Evolutionary conservation across 2,329 filamentous ascomycete species (phyloP).

Genomic region (Penicillium sp.): DNA sequence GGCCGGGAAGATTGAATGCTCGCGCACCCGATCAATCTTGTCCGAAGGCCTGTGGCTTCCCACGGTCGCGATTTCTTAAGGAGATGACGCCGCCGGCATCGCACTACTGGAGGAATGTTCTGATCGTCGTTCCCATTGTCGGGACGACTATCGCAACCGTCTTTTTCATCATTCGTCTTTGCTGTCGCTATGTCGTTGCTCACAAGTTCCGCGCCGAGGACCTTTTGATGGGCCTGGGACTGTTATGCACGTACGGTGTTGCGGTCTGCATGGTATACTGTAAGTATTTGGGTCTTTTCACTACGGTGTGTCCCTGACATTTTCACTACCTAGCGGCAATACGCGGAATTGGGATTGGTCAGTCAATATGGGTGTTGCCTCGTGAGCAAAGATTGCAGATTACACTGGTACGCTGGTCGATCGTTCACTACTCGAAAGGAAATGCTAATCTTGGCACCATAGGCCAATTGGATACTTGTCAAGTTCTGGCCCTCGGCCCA

Average conservation of each 20-base stretch:
- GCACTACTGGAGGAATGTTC: slow-evolving; percentile 14
- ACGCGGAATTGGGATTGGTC: slow-evolving; percentile 11
- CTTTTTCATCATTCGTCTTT: slow-evolving; percentile 16
- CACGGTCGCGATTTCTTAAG: neutral
- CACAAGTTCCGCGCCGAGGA: slow-evolving; percentile 14
- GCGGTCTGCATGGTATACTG: slow-evolving; percentile 11
- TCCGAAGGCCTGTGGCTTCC: neutral
- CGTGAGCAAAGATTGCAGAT: slow-evolving; percentile 2
- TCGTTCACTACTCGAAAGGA: neutral
- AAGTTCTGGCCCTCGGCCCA: slow-evolving; percentile 21
- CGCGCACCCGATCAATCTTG: neutral
- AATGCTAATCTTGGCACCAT: neutral
- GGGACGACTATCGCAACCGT: slow-evolving; percentile 15
- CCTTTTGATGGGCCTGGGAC: slow-evolving; percentile 14
- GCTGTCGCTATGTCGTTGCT: slow-evolving; percentile 5
- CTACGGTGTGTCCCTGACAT: neutral
- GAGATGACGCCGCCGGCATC: neutral
- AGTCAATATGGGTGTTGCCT: slow-evolving; percentile 2
- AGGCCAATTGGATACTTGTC: slow-evolving; percentile 20
- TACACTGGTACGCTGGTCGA: slow-evolving; percentile 3
- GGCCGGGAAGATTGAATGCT: neutral
- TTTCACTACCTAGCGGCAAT: slow-evolving; percentile 9
- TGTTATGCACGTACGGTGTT: slow-evolving; percentile 16
- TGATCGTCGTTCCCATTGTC: slow-evolving; percentile 16
- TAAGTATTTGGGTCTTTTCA: neutral